A percentile compares a stretch with the other conserved stretches of the same genome.
phyloP scores from a whole-genome alignment of 1,284 basidiomycete genomes.

The Sanghuangporus weigelae region DNA sequence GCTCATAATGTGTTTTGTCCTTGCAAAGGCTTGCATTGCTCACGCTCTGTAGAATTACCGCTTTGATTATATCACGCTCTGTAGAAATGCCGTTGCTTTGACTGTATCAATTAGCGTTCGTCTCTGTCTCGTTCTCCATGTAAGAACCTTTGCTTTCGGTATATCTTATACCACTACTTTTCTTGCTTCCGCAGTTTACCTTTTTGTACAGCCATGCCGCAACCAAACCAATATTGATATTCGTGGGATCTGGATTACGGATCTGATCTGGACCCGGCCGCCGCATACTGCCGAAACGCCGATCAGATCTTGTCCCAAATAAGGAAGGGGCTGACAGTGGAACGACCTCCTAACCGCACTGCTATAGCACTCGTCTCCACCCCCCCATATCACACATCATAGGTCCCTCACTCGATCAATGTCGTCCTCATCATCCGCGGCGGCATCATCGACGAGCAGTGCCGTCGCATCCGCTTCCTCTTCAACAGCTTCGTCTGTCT shows the following conservation, averaged over 20 bases:
- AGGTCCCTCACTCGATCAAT: neutral
- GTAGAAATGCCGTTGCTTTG: neutral
- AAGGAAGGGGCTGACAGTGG: neutral
- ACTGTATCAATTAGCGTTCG: neutral
- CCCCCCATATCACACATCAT: neutral
- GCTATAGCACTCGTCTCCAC: slow-evolving; percentile 1
- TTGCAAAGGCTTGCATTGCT: slow-evolving; percentile 1
- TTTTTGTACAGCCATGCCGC: neutral
- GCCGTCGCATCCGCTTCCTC: slow-evolving; percentile 13
- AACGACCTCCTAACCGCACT: neutral
- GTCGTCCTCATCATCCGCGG: slow-evolving; percentile 7
- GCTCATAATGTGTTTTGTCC: neutral
- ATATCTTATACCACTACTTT: too few relatives aligned
- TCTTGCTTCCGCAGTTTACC: too few relatives aligned
- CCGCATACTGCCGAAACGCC: neutral
- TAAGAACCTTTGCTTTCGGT: slow-evolving; percentile 3
- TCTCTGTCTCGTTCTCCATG: neutral
- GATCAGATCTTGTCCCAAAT: neutral
- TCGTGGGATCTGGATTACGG: neutral
- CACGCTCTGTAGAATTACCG: neutral
- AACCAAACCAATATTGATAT: neutral
- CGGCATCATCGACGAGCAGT: slow-evolving; percentile 11
- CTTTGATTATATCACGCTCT: too few relatives aligned
- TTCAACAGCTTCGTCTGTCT: slow-evolving; percentile 5
- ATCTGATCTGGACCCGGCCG: neutral